A percentile compares a stretch with the other conserved stretches of the same genome.
These are phyloP conservation scores for Starmerella potacharoeniae DNA, from an alignment of 805 yeast species.

Conservation along the genomic window DNA sequence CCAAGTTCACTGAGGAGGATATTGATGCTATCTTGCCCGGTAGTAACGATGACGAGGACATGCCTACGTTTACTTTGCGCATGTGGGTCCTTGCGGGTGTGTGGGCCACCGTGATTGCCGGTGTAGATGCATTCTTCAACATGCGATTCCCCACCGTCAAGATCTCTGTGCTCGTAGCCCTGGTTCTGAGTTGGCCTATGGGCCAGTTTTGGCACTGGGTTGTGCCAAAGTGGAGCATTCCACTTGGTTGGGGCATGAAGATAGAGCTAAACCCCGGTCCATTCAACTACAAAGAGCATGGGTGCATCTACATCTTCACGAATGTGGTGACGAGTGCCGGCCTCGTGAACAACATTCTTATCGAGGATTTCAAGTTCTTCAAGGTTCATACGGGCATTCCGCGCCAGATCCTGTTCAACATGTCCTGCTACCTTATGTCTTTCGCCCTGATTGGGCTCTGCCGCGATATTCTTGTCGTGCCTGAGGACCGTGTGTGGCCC, in stretches of 20 bases:
- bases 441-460: conserved; percentile 56
- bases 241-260: conserved; percentile 26
- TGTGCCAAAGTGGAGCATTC: conserved; percentile 28
- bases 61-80: conserved; percentile 44
- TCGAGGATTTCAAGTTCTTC: conserved; percentile 39
- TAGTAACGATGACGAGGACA: conserved; percentile 35
- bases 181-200: conserved; percentile 54
- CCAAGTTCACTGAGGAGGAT: conserved; percentile 11
- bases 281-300: conserved; percentile 54
- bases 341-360: conserved; percentile 12
- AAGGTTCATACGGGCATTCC: conserved; percentile 41
- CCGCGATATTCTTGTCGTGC: conserved; percentile 48
- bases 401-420: conserved; percentile 40
- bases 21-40: conserved; percentile 15
- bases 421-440: conserved; percentile 54
- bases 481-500: conserved; percentile 66
- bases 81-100: conserved; percentile 44
- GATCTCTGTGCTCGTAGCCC: conserved; percentile 44
- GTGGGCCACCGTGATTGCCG: conserved; percentile 48
- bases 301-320: conserved; percentile 36
- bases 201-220: conserved; percentile 41
- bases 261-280: conserved; percentile 47
- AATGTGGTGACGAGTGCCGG: conserved; percentile 27
- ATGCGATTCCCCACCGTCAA: conserved; percentile 46
- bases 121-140: conserved; percentile 47